phyloP scores from a whole-genome alignment of 2,329 filamentous ascomycete species.

The Penicillium frequentans region DNA sequence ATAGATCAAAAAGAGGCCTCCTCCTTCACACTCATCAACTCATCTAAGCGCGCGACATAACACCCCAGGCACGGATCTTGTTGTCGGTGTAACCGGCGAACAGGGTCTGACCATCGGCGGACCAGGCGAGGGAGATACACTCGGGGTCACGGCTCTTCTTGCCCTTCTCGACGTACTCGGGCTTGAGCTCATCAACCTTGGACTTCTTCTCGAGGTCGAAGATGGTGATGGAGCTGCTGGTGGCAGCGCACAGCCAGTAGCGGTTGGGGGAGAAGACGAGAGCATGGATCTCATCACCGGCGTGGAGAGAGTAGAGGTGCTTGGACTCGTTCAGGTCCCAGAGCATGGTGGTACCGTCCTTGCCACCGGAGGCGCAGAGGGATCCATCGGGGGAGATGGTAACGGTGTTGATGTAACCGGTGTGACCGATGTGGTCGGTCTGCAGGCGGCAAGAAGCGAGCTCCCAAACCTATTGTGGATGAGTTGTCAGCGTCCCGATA shows the following conservation, averaged over 20 bases:
- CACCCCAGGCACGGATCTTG: constrained; percentile 96
- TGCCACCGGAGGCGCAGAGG: constrained; percentile 97
- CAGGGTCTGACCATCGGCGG: constrained; percentile 96
- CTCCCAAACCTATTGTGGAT: constrained; percentile 81
- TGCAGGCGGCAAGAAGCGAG: constrained; percentile 98
- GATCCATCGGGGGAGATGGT: constrained; percentile 99
- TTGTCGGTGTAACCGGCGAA: constrained; percentile 99
- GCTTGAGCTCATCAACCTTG: constrained; percentile 99
- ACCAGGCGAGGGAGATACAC: constrained; percentile 97
- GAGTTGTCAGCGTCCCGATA: constrained; percentile 21
- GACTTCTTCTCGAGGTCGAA: constrained; percentile 99
- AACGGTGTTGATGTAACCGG: constrained; percentile 99
- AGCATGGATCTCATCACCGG: constrained; percentile 99
- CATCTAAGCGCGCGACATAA: constrained; percentile 85
- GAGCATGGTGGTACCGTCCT: constrained; percentile 99
- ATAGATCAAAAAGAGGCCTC: constrained; percentile 31
- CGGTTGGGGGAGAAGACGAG: constrained; percentile 99
- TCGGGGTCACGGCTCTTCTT: constrained; percentile 99
- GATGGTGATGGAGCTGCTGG: constrained; percentile 97
- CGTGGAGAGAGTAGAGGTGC: constrained; percentile 99
- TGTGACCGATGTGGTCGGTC: constrained; percentile 99
- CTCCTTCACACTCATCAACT: constrained; percentile 25
- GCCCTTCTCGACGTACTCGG: constrained; percentile 90
- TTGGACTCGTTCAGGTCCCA: constrained; percentile 99
- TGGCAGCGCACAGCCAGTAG: constrained; percentile 99